Base-by-base conservation (phyloP, 2,329 filamentous ascomycete species). In the Aspergillus floridensis region DNA sequence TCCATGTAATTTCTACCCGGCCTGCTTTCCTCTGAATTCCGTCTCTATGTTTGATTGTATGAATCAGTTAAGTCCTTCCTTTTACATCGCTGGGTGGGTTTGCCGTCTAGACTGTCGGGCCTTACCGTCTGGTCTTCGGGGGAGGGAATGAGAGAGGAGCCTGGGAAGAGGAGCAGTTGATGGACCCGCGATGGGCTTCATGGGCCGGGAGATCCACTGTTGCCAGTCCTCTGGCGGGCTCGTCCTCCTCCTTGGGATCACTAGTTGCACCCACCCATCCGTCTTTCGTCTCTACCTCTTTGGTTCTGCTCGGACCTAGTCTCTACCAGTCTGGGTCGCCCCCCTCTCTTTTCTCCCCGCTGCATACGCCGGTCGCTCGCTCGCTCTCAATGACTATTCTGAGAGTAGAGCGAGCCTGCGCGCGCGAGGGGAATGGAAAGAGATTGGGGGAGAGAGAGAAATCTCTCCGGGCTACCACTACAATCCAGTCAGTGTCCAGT, bases 241-340 rank as follows among this genome's bases (percentile, higher is more conserved):
- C 56, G 53, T 60, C 60, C 65, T 64, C 55, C 63, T 66, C 62
- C 63, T 67, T 64, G 65, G 65, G 63, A 65, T 66, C 64, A 63
- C 64, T 67, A 66, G 65, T 65, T 59, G 65, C 58, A 59, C 59
- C 63, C 63, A 59, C 51, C 56, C 56, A 56, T 57, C 55, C 57
- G 50, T 55, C 54, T 54, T 35, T 59, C 60, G 60, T 62, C 50
- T 60, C 50, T 61, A 31, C 59, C 52, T 59, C 54, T 57, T 47
- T 60, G 59, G 57, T 57, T 62, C 64, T 63, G 60, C 59, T 62
- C 56, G 52, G 63, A 56, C 64, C 63, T 22, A 22, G 22, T 22
- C 22, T 22, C 22, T 63, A 58, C 62, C 51, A 62, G 51, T 50
- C 59, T 65, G 63, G 61, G 61, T 65, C 64, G 64, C 64, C 63